Evolutionary conservation across 2,329 filamentous ascomycete species (phyloP).

Genomic region (Anthostomella pinea): DNA sequence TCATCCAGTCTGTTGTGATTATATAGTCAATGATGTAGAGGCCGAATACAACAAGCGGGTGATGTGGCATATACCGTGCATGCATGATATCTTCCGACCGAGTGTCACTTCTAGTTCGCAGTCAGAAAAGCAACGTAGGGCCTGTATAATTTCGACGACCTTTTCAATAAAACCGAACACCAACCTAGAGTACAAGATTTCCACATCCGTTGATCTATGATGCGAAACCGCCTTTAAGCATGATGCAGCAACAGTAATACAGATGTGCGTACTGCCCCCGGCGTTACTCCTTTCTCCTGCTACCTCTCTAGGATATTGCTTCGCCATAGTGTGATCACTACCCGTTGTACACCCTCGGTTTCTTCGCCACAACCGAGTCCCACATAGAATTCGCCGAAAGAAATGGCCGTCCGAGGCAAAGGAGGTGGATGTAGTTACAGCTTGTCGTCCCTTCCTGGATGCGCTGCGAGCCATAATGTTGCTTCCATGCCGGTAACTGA

Average conservation of each 20-base stretch:
- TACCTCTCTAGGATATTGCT: constrained; percentile 15
- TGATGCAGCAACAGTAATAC: constrained; percentile 32
- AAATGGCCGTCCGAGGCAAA: constrained; percentile 10
- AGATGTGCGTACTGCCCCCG: constrained; percentile 26
- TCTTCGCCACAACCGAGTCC: constrained; percentile 11
- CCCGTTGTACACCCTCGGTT: constrained; percentile 4
- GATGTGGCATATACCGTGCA: no score
- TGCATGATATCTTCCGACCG: no score
- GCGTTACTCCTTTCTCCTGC: constrained; percentile 26
- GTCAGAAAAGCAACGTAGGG: constrained; percentile 2
- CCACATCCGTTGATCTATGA: constrained; percentile 31
- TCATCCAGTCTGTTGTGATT: no score
- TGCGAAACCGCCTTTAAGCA: constrained; percentile 27
- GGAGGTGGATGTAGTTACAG: constrained; percentile 17
- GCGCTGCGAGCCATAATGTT: constrained; percentile 6
- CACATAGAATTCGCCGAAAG: constrained; percentile 12
- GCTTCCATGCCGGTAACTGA: constrained; percentile 1
- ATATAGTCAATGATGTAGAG: no score
- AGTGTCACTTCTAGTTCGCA: no score
- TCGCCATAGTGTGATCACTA: constrained; percentile 14
- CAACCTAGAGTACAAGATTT: constrained; percentile 34
- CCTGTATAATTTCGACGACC: constrained; percentile 11
- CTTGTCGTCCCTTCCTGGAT: constrained; percentile 17
- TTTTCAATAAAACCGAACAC: constrained; percentile 28
- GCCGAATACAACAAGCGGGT: no score